These are phyloP conservation scores for Flaveria robusta DNA, from an alignment of 129 eudicot species.

Conservation along the genomic window DNA sequence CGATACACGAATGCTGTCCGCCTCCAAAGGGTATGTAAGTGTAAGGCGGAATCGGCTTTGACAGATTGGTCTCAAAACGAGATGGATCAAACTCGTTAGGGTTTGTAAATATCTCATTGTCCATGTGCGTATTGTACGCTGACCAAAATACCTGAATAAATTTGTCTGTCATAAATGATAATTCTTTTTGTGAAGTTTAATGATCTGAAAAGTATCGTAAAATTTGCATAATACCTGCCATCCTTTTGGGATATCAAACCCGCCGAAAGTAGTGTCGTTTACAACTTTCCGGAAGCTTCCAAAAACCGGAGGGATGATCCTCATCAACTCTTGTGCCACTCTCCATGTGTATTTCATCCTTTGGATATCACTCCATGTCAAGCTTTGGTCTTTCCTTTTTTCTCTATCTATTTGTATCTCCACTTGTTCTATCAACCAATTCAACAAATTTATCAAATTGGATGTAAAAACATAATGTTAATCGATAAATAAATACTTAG, in stretches of 20 bases:
- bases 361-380: constrained; percentile 40
- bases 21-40: constrained; percentile 41
- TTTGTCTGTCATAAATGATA: neutral
- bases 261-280: constrained; percentile 37
- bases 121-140: constrained; percentile 35
- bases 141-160: constrained; percentile 31
- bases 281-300: constrained; percentile 37
- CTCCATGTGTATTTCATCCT: constrained; percentile 49
- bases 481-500: neutral
- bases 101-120: constrained; percentile 22
- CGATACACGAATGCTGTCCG: constrained; percentile 31
- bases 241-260: constrained; percentile 46
- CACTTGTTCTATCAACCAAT: constrained; percentile 30
- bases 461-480: neutral
- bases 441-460: neutral
- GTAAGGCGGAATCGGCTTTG: constrained; percentile 33
- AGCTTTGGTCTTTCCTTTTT: constrained; percentile 20
- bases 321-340: constrained; percentile 44
- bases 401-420: constrained; percentile 26
- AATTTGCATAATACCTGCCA: constrained; percentile 32
- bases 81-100: constrained; percentile 39
- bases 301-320: constrained; percentile 40
- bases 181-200: neutral
- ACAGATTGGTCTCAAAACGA: constrained; percentile 30
- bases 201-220: neutral